These are phyloP conservation scores for Ogataea hybrid DNA, from an alignment of 1,139 yeast genomes.

Conservation along the genomic window DNA sequence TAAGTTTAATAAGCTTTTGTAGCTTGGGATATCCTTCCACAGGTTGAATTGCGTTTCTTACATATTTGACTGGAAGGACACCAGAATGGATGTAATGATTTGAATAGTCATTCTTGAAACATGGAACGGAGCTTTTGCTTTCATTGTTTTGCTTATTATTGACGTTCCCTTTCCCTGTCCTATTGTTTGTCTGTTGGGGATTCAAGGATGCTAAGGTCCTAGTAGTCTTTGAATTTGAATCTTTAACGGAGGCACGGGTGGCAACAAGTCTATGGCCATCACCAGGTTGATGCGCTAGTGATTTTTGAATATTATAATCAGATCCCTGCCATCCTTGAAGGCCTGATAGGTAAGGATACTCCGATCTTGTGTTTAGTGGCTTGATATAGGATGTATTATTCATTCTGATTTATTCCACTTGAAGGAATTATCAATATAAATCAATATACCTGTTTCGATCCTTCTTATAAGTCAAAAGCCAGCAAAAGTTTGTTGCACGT, in stretches of 20 bases:
- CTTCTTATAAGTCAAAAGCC: slow-evolving; percentile 10
- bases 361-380: slow-evolving; percentile 4
- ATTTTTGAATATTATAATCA: slow-evolving; percentile 6
- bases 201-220: slow-evolving; percentile 11
- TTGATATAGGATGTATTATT: slow-evolving; percentile 12
- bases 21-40: slow-evolving; percentile 85
- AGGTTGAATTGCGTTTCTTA: slow-evolving; percentile 63
- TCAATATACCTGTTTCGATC: not conserved
- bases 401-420: slow-evolving; percentile 4
- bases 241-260: slow-evolving; percentile 19
- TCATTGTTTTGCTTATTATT: slow-evolving; percentile 9
- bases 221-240: slow-evolving; percentile 8
- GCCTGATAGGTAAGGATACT: slow-evolving; percentile 5
- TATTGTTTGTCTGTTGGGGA: slow-evolving; percentile 9
- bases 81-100: slow-evolving; percentile 67
- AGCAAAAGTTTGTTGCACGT: slow-evolving; percentile 10
- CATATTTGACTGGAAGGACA: slow-evolving; percentile 55
- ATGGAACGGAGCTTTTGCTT: slow-evolving; percentile 13
- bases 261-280: slow-evolving; percentile 23
- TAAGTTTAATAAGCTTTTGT: slow-evolving; percentile 63
- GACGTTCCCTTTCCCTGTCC: slow-evolving; percentile 5
- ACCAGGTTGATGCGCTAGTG: slow-evolving; percentile 15
- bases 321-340: slow-evolving; percentile 12
- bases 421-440: not conserved
- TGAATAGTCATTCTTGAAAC: slow-evolving; percentile 60